Evolutionary conservation across 176 grass and related monocot species (phyloP), one percentile per base, ranked within the genome.

Genomic region (Aegilops sharonensis): DNA sequence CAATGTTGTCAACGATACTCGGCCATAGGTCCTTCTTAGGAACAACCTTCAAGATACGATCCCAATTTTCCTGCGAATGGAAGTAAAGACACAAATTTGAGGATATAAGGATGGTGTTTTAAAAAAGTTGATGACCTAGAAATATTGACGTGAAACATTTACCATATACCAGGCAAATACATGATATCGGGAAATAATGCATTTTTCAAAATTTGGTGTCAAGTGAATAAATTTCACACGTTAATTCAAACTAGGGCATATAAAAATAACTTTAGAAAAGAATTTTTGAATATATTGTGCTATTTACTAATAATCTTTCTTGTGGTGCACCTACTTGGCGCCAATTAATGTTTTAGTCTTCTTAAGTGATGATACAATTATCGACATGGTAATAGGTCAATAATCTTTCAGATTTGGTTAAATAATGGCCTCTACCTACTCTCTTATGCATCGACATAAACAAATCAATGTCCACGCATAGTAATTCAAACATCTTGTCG

Each of bases 41-140:
- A 87, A 84, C 91, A 86, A 66, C 86, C 63, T 88, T 91, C 31
- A 89, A 86, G 21, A 97, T 88, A 64, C 14, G 78, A 21, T 94
- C 90, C 95, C 95, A 94, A 62, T 91, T 94, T 45, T 47, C 64
- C 95, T 97, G 81, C 13, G 60, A 14, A 48, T 34, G 45, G 45
- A 85, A 18, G 20, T 59, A 66, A 74, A 5, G 37, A 24, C 34
- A 20, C 87, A 94, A 36, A 42, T 14, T 82, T 84, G 42, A 80
- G 54, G 88, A 27, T 27, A 54, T 61, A 48, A 65, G 64, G 43
- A 73, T 18, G 31, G 4, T 27, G 24, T 27, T 66, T 37, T 31
- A 5, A 32, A 83, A 78, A 43, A 77, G 15, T 14, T 75, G 6
- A 60, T 1, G 15, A 9, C 34, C 5, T n/a, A 43, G 0, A 8